phyloP scores from a whole-genome alignment of 2,329 filamentous ascomycete species.

The Colletotrichum melonis region DNA sequence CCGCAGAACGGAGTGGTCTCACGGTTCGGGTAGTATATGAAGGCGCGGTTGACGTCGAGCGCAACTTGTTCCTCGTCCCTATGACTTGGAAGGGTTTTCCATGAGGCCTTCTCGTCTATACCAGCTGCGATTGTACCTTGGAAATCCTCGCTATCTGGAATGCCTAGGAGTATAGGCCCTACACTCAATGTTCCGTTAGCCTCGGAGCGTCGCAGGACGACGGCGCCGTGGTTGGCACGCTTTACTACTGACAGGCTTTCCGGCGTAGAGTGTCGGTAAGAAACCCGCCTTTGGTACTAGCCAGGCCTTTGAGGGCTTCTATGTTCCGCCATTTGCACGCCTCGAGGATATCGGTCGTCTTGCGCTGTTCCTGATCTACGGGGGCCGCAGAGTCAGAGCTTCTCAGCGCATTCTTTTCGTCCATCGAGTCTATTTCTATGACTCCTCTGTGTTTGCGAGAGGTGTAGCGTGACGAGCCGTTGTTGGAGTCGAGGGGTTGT shows the following conservation, averaged over 20 bases:
- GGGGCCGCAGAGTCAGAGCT: not conserved
- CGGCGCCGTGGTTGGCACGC: conserved; percentile 27
- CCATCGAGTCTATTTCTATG: conserved; percentile 1
- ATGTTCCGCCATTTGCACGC: conserved; percentile 72
- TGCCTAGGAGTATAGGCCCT: conserved; percentile 74
- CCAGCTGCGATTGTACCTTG: conserved; percentile 32
- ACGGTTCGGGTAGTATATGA: conserved; percentile 94
- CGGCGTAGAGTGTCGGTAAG: conserved; percentile 75
- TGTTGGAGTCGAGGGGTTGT: not conserved
- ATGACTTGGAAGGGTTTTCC: conserved; percentile 78
- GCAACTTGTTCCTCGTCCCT: conserved; percentile 90
- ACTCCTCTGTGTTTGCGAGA: not conserved
- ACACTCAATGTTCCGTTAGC: conserved; percentile 16
- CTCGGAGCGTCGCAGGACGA: conserved; percentile 20
- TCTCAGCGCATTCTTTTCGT: not conserved
- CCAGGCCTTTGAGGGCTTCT: conserved; percentile 65
- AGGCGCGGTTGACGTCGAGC: conserved; percentile 94
- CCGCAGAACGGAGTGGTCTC: conserved; percentile 44
- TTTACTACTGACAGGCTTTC: conserved; percentile 76
- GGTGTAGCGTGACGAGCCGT: not conserved
- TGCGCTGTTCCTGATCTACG: conserved; percentile 43
- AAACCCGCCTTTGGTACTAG: conserved; percentile 74
- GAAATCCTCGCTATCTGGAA: conserved; percentile 37
- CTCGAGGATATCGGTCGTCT: conserved; percentile 62
- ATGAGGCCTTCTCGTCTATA: conserved; percentile 48